Conservation (phyloP, 208 protist species). For the Phytomonas francai region DNA sequence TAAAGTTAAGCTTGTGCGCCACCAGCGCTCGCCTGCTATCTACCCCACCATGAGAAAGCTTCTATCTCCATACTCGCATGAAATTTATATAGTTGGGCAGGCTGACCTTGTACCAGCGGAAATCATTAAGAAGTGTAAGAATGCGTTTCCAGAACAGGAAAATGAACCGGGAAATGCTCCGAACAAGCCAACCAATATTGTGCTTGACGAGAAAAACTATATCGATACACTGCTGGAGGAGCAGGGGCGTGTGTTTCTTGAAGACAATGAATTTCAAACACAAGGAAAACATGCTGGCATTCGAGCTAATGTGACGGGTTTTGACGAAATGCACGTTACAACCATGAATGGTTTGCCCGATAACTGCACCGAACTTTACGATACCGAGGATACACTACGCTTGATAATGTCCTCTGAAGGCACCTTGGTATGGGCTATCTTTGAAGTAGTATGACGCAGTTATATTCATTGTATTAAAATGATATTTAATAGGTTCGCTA, state of each 20-base stretch:
- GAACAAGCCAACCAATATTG: conserved; percentile 11
- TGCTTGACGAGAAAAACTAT: conserved; percentile 59
- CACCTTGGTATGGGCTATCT: conserved; percentile 69
- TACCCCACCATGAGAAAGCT: conserved; percentile 59
- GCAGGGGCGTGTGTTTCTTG: conserved; percentile 6
- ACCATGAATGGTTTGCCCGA: conserved; percentile 3
- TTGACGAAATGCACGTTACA: conserved; percentile 15
- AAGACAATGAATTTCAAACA: neutral
- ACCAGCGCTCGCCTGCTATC: conserved; percentile 17
- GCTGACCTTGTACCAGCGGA: conserved; percentile 50
- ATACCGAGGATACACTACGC: conserved; percentile 46
- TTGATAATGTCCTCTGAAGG: conserved; percentile 47
- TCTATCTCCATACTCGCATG: conserved; percentile 51
- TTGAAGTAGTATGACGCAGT: conserved; percentile 32
- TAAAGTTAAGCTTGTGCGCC: conserved; percentile 37
- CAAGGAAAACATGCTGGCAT: neutral
- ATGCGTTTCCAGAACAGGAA: conserved; percentile 29
- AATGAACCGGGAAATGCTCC: neutral
- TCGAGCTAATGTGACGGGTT: conserved; percentile 17
- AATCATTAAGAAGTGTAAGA: conserved; percentile 68
- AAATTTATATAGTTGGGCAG: conserved; percentile 67
- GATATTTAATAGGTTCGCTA: neutral
- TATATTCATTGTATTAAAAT: neutral
- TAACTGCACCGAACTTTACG: conserved; percentile 19
- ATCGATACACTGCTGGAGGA: conserved; percentile 27